phyloP scores from a whole-genome alignment of 495 filamentous ascomycete species.

The Penicilliopsis zonata region DNA sequence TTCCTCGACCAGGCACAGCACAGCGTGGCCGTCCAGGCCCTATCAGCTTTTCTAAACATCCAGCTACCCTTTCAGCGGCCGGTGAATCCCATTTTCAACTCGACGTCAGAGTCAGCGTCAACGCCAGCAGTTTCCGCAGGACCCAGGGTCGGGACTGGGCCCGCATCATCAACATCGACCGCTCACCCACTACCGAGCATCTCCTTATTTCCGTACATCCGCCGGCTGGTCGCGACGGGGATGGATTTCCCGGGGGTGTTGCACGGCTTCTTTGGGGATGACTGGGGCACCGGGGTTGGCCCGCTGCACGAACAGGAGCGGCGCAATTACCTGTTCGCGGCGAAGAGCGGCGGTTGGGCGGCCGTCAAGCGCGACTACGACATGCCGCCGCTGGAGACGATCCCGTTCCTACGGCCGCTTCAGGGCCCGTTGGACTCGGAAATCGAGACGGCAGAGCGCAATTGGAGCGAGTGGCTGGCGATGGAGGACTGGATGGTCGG shows the following conservation, averaged over 20 bases:
- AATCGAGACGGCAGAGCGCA: slow-evolving; percentile 70
- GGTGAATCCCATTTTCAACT: slow-evolving; percentile 23
- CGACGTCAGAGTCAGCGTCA: slow-evolving; percentile 16
- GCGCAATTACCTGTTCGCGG: slow-evolving; percentile 88
- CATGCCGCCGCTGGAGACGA: slow-evolving; percentile 62
- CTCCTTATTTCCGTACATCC: slow-evolving; percentile 79
- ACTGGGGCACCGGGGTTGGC: slow-evolving; percentile 70
- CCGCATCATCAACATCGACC: slow-evolving; percentile 6
- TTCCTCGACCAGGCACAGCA: slow-evolving; percentile 92
- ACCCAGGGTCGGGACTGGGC: slow-evolving; percentile 6
- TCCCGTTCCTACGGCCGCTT: slow-evolving; percentile 77
- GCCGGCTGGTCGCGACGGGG: slow-evolving; percentile 81
- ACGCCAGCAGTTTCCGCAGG: slow-evolving; percentile 13
- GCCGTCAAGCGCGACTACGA: slow-evolving; percentile 85
- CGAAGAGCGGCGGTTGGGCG: slow-evolving; percentile 83
- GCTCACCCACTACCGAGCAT: slow-evolving; percentile 33
- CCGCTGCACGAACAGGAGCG: slow-evolving; percentile 81
- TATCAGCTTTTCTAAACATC: slow-evolving; percentile 89
- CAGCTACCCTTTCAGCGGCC: slow-evolving; percentile 38
- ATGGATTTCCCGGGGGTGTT: slow-evolving; percentile 77
- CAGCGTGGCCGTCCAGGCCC: slow-evolving; percentile 66
- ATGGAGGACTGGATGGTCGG: slow-evolving; percentile 97
- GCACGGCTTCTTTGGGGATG: slow-evolving; percentile 91
- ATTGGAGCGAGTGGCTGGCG: slow-evolving; percentile 77
- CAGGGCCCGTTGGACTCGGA: slow-evolving; percentile 63